Evolutionary conservation across 208 protist species (phyloP), one percentile per base, ranked within the genome.

Genomic region (Acanthamoeba divionensis): DNA sequence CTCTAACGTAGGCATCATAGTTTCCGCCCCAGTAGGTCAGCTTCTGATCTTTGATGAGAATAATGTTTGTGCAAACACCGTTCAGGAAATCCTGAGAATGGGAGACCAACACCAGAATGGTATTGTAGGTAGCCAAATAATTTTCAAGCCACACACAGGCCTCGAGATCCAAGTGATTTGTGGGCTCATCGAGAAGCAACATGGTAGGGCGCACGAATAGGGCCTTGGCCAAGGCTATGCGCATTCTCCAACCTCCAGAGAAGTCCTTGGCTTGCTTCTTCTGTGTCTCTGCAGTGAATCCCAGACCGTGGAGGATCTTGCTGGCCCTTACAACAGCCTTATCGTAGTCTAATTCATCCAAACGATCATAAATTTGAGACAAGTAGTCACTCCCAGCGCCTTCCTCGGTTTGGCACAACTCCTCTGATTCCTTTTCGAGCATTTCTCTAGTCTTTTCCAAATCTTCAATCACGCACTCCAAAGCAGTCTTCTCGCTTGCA

Each of bases 191-290:
- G 26, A 99, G 96, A 18, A 99, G 90, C 12, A 99, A 93, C 18
- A 99, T 92, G 0, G 96, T 96, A 36, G 97, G 98, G 89, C 95
- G 94, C 52, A 98, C 96, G 90, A 99, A 99, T 29, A 99, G 95
- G 1, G 97, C 98, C 82, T 97, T 95, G 0, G 98, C 97, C 8
- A 99, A 95, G 18, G 97, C 97, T 57, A 99, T 97, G 62, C 98
- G 97, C 98, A 99, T 99, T 71, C 98, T 94, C 98, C 98, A 99
- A 55, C 98, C 98, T 93, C 98, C 98, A 41, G 97, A 98, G 15
- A 96, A 90, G 41, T 90, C 90, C 86, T 80, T 90, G 7, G 36
- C 91, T 21, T 62, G 60, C 50, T 83, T 79, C 10, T 31, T 47
- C 24, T 29, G 62, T 95, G 98, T 98, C 94, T 98, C 98, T 12